Conservation (phyloP, 148 eudicot species). For the Chenopodium berlandieri region DNA sequence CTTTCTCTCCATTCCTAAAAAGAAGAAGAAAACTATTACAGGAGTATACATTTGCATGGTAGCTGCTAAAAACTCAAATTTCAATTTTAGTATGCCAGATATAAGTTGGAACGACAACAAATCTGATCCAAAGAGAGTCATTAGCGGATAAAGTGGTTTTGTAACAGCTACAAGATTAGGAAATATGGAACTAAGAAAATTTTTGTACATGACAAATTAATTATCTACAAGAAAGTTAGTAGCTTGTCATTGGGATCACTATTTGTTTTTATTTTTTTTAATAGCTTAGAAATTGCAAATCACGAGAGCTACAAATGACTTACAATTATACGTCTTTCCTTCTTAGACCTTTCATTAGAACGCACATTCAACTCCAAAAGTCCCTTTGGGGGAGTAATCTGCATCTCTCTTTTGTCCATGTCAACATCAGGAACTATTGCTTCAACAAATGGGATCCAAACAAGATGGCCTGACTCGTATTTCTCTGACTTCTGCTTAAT, state of each 20-base stretch:
- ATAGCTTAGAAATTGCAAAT: neutral
- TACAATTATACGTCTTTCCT: slow-evolving; percentile 86
- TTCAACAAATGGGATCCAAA: slow-evolving; percentile 94
- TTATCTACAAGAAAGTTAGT: neutral
- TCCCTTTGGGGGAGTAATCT: slow-evolving; percentile 93
- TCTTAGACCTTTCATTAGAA: slow-evolving; percentile 76
- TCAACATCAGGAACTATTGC: slow-evolving; percentile 93
- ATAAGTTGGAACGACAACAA: neutral
- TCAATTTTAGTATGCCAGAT: neutral
- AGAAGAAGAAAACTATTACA: neutral
- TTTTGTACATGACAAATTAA: neutral
- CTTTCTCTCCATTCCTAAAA: slow-evolving; percentile 92
- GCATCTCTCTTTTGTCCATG: slow-evolving; percentile 69
- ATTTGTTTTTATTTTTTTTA: neutral
- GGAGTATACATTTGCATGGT: neutral
- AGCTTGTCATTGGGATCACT: neutral
- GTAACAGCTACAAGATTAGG: neutral
- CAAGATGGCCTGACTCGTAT: slow-evolving; percentile 54
- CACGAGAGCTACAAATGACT: slow-evolving; percentile 30
- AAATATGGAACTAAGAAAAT: neutral
- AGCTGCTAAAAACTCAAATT: neutral
- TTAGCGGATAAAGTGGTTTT: neutral
- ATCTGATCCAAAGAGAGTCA: neutral
- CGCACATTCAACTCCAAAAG: slow-evolving; percentile 81
- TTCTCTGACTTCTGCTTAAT: slow-evolving; percentile 34